Percentiles rank a stretch among this genome's conserved stretches.
Conservation (phyloP, 331 rosid species). For the Telfairia occidentalis region DNA sequence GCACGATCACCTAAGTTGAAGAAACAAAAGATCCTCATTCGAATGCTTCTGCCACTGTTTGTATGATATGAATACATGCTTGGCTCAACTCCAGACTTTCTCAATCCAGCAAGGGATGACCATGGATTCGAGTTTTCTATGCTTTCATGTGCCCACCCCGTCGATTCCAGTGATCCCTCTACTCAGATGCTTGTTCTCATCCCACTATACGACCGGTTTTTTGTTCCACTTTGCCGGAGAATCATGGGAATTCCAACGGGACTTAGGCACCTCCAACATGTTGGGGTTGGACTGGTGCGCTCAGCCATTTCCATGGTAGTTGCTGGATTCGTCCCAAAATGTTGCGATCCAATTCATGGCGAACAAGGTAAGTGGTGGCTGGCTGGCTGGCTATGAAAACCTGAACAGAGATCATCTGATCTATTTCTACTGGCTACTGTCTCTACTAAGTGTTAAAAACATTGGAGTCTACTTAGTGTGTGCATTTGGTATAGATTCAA, state of each 20-base stretch:
- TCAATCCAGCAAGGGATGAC: neutral
- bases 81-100: neutral
- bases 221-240: neutral
- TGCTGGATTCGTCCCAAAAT: slow-evolving; percentile 45
- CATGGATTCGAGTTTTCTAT: neutral
- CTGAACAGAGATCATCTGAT: slow-evolving; percentile 44
- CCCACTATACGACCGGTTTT: neutral
- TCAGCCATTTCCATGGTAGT: slow-evolving; percentile 53
- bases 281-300: slow-evolving; percentile 55
- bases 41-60: neutral
- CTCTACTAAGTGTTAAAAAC: slow-evolving; percentile 33
- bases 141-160: neutral
- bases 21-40: neutral
- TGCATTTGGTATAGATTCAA: slow-evolving; percentile 52
- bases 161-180: neutral
- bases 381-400: slow-evolving; percentile 37
- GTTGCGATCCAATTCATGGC: slow-evolving; percentile 12
- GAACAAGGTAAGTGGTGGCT: slow-evolving; percentile 55
- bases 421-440: slow-evolving; percentile 50
- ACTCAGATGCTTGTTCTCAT: neutral
- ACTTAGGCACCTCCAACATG: neutral
- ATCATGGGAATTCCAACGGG: too few relatives aligned
- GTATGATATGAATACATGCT: neutral
- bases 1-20: neutral
- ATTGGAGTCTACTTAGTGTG: slow-evolving; percentile 30